Evolutionary conservation across 164 flowering plant species (phyloP), one percentile per base, ranked within the genome.

Genomic region (Aristolochia contorta): DNA sequence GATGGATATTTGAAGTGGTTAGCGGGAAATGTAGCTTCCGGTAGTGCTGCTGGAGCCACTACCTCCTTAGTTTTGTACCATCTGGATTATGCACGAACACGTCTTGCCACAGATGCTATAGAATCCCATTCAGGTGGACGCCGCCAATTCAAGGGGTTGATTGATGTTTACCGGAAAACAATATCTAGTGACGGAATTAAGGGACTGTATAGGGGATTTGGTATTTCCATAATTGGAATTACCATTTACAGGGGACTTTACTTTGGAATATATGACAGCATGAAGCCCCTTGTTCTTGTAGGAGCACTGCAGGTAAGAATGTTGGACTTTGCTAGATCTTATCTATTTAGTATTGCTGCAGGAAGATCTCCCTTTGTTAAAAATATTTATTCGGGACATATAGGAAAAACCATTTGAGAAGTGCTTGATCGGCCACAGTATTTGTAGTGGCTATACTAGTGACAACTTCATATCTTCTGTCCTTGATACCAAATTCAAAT

Each of bases 1-100:
- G 96, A 94, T 76, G 99, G 97, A 19, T 84, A 91, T 67, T 5
- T 82, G 0, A 89, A 83, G 75, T 83, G 87, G 89, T 83, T 94
- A 72, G 83, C 80, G 33, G 96, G 96, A 58, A 94, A 94, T 73
- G 78, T 94, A 37, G 97, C 97, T 65, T 85, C 96, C 20, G 99
- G 99, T 30, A 86, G 99, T 79, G 97, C 96, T 65, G 99, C 99
- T 57, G 99, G 97, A 62, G 99, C 99, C 59, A 85, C 85, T 9
- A 91, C 96, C 62, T 94, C 96, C 20, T 53, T 87, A 47, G 79
- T 91, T 62, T 72, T 89, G 20, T 91, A 91, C 73, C 99, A 94
- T 71, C 65, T 94, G 68, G 99, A 94, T 72, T 94, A 82, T 80
- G 96, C 90, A 48, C 84, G 96, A 6, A 94, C 99, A 5, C 85